Evolutionary conservation across 2,329 filamentous ascomycete genomes (phyloP).

Genomic region (Diaporthe vexans): DNA sequence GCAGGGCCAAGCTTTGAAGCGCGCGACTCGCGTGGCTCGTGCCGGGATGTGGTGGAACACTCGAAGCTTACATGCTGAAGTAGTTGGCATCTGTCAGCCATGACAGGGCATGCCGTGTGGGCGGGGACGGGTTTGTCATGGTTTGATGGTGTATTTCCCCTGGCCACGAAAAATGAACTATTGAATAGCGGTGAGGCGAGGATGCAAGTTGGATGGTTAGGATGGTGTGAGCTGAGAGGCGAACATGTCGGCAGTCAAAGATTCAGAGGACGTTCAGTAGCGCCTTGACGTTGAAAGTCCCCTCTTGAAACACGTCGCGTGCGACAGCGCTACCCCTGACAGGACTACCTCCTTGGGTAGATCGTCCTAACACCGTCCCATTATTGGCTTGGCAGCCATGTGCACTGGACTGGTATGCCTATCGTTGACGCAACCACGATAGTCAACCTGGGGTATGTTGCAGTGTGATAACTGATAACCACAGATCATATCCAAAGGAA

Average conservation of each 20-base stretch:
- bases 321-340: conserved; percentile 18
- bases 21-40: conserved; percentile 16
- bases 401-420: not conserved
- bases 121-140: conserved; percentile 26
- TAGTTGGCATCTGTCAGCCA: conserved; percentile 41
- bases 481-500: not conserved
- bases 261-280: not conserved
- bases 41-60: conserved; percentile 5
- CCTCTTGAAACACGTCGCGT: conserved; percentile 17
- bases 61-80: conserved; percentile 36
- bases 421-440: not conserved
- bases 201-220: not conserved
- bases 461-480: not conserved
- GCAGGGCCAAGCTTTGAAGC: conserved; percentile 1
- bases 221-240: not conserved
- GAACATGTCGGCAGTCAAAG: not conserved
- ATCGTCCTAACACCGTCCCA: conserved; percentile 24
- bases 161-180: not conserved
- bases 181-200: not conserved
- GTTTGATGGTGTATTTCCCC: conserved; percentile 4
- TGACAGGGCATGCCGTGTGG: conserved; percentile 32
- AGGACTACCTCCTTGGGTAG: not conserved
- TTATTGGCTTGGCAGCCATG: conserved; percentile 22
- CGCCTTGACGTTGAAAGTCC: conserved; percentile 5
- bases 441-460: not conserved